These are phyloP conservation scores for Rhododendron griersonianum DNA, from an alignment of 148 eudicot genomes.

Conservation along the genomic window DNA sequence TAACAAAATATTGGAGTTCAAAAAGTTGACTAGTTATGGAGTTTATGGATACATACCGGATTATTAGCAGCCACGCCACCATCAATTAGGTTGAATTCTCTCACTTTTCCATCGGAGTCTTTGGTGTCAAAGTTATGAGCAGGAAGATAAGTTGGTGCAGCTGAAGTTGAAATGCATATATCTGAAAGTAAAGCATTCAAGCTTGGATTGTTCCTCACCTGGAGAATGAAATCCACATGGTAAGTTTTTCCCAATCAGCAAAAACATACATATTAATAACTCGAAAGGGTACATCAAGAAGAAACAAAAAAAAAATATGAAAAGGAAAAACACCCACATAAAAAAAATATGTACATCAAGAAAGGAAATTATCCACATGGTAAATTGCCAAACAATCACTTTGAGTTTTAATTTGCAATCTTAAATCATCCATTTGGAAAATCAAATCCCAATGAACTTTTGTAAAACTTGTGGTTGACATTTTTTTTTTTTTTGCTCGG, in stretches of 20 bases:
- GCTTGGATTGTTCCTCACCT: slow-evolving; percentile 5
- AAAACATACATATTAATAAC: neutral
- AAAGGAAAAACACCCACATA: too few relatives aligned
- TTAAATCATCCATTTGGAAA: too few relatives aligned
- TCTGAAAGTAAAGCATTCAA: slow-evolving; percentile 11
- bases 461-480: too few relatives aligned
- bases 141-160: slow-evolving; percentile 15
- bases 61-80: slow-evolving; percentile 14
- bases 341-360: too few relatives aligned
- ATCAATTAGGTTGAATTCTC: slow-evolving; percentile 11
- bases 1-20: too few relatives aligned
- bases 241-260: neutral
- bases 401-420: too few relatives aligned
- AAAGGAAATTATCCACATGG: too few relatives aligned
- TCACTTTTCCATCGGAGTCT: slow-evolving; percentile 3
- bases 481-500: too few relatives aligned
- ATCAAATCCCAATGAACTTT: too few relatives aligned
- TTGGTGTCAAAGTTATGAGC: slow-evolving; percentile 3
- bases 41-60: neutral
- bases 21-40: neutral
- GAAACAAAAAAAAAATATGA: too few relatives aligned
- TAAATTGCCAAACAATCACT: too few relatives aligned
- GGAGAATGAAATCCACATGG: neutral
- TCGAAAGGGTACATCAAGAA: neutral
- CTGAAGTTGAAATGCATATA: slow-evolving; percentile 14